phyloP scores from a whole-genome alignment of 495 filamentous ascomycete genomes.

The Penicillium egyptiacum region DNA sequence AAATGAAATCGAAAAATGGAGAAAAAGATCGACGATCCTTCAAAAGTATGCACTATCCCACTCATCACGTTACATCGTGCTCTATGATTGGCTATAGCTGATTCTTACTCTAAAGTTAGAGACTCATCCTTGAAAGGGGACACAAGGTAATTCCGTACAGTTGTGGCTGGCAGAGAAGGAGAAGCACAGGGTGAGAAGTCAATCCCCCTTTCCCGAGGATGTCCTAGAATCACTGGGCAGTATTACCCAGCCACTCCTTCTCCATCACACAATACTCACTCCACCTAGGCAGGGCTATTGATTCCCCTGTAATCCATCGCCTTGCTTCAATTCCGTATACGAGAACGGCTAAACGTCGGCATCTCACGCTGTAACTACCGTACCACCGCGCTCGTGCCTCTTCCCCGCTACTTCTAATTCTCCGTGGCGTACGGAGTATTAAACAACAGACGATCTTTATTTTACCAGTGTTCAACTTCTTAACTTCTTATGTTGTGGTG shows the following conservation, averaged over 20 bases:
- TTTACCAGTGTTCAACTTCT: not conserved
- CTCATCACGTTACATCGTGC: not conserved
- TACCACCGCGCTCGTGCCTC: constrained; percentile 9
- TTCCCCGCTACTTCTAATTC: constrained; percentile 21
- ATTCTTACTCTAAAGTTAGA: not conserved
- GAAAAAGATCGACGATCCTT: constrained; percentile 13
- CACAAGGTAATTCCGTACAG: not conserved
- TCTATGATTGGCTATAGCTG: not conserved
- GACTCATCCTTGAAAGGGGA: constrained; percentile 7
- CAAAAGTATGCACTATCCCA: constrained; percentile 10
- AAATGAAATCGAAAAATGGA: constrained; percentile 1
- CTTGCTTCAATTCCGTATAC: constrained; percentile 2
- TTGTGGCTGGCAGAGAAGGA: constrained; percentile 4
- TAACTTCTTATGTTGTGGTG: not conserved
- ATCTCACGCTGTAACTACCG: constrained; percentile 3
- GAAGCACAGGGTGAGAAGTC: constrained; percentile 1
- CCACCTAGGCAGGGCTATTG: not conserved
- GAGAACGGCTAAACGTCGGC: constrained; percentile 20
- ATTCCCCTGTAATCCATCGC: not conserved
- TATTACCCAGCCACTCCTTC: not conserved
- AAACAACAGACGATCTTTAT: not conserved
- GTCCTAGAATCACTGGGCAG: not conserved
- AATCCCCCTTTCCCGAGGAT: not conserved
- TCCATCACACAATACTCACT: not conserved
- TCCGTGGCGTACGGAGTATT: not conserved